Evolutionary conservation across 176 grass and related monocot species (phyloP), one percentile per base, ranked within the genome.

Genomic region (Carex cristatella): DNA sequence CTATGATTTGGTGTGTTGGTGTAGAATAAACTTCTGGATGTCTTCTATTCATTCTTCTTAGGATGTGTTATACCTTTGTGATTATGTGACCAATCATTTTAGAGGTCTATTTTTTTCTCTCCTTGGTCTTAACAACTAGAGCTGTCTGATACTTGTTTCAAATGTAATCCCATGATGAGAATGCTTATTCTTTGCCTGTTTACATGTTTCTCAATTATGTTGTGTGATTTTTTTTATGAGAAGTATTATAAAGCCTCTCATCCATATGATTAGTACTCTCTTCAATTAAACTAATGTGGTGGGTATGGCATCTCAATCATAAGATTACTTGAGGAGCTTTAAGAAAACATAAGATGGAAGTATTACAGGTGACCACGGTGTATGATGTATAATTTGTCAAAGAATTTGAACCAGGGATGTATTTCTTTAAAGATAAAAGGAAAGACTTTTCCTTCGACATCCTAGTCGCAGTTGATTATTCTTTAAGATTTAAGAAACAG

Each of bases 271-370:
- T 46, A 71, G 16, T 71, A 19, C 38, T 12, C 30, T 55, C 9
- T 54, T 58, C 10, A 51, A 78, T 78, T 57, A 78, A 78, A 57
- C 51, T 33, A 18, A 23, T 78, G 0, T 30, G 81, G 62, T 83
- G 19, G 81, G 81, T 83, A 68, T 53, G n/a, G 37, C 56, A 49
- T 83, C 63, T 83, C 7, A 23, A 18, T 83, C 55, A n/a, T 51
- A 16, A 57, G 73, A 78, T 78, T 57, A 57, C 28, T 78, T 57
- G 27, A 57, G 74, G 57, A 78, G 49, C 28, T 78, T 78, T 78
- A 19, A 57, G 51, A 78, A 78, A 71, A 32, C 73, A 57, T 57
- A 18, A 33, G 70, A 56, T 54, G 12, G 27, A 76, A 76, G 30
- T 78, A 35, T 7, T 31, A 70, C 67, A 14, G 7, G 44, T 46